These are phyloP conservation scores for Arachnomyces sp. DNA, from an alignment of 2,329 filamentous ascomycete genomes.

Conservation along the genomic window DNA sequence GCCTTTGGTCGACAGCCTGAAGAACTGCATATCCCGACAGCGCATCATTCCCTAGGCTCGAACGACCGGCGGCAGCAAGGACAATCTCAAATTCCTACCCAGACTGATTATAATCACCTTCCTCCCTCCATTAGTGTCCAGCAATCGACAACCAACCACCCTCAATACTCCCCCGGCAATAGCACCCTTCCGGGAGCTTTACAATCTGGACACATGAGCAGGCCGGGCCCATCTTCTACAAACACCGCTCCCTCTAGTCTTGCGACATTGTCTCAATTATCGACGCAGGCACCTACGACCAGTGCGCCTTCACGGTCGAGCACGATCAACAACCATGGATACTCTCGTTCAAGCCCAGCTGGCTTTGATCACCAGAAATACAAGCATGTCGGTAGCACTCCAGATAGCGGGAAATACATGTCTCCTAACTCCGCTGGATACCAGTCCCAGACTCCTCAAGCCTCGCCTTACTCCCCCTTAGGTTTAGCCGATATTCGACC, in stretches of 20 bases:
- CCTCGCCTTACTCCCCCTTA: conserved; percentile 73
- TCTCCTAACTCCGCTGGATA: conserved; percentile 37
- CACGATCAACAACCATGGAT: conserved; percentile 61
- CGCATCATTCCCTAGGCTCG: conserved; percentile 31
- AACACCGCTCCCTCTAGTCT: conserved; percentile 53
- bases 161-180: conserved; percentile 39
- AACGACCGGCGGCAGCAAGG: conserved; percentile 34
- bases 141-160: conserved; percentile 44
- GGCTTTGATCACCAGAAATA: conserved; percentile 54
- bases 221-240: conserved; percentile 46
- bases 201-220: conserved; percentile 47
- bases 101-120: conserved; percentile 42
- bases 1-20: conserved; percentile 45
- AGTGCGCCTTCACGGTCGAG: conserved; percentile 58
- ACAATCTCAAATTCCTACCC: conserved; percentile 42
- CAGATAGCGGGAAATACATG: conserved; percentile 60
- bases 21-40: conserved; percentile 48
- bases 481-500: conserved; percentile 88
- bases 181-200: conserved; percentile 52
- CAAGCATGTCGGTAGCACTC: conserved; percentile 57
- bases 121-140: conserved; percentile 54
- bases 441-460: conserved; percentile 46
- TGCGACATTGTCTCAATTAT: conserved; percentile 48
- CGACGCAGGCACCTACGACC: conserved; percentile 36
- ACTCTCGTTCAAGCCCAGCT: conserved; percentile 78